A percentile compares a stretch with the other conserved stretches of the same genome.
Conservation (phyloP, 495 filamentous ascomycete genomes). For the Penicillium bialowiezense region DNA sequence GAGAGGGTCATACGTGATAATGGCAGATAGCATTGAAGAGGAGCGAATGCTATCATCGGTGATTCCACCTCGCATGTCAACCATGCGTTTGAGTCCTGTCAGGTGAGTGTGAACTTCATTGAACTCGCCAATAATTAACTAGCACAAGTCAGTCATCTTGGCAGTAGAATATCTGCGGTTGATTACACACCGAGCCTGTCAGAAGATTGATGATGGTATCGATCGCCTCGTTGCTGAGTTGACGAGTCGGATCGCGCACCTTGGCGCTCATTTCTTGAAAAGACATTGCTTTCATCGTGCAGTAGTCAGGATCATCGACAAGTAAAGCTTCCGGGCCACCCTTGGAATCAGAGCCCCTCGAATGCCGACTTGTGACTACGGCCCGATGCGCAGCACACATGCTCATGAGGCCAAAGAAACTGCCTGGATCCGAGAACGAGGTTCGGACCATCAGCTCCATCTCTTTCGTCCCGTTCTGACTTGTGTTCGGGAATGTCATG, state of each 20-base stretch:
- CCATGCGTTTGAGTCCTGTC: constrained; percentile 32
- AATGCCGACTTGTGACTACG: constrained; percentile 19
- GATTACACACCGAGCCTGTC: constrained; percentile 27
- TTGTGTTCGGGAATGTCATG: constrained; percentile 35
- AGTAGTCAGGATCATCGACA: constrained; percentile 31
- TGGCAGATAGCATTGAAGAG: constrained; percentile 28
- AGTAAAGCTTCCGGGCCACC: background rate
- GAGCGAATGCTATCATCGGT: constrained; percentile 24
- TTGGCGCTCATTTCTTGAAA: constrained; percentile 35
- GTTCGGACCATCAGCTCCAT: constrained; percentile 29
- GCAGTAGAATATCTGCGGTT: background rate
- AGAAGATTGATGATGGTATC: constrained; percentile 37
- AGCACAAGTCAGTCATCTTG: constrained; percentile 4
- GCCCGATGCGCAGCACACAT: constrained; percentile 38
- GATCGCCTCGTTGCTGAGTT: constrained; percentile 32
- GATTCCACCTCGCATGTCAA: constrained; percentile 35
- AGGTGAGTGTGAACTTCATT: constrained; percentile 34
- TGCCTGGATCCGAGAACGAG: constrained; percentile 32
- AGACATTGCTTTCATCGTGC: constrained; percentile 33
- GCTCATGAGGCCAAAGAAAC: constrained; percentile 38
- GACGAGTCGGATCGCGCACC: constrained; percentile 22
- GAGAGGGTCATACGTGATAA: constrained; percentile 24
- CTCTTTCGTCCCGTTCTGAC: constrained; percentile 17
- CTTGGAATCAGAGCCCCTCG: constrained; percentile 2
- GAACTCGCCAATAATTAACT: constrained; percentile 35